These are phyloP conservation scores for Protomyces macrosporus DNA, from an alignment of 1,139 yeast species.

Conservation along the genomic window DNA sequence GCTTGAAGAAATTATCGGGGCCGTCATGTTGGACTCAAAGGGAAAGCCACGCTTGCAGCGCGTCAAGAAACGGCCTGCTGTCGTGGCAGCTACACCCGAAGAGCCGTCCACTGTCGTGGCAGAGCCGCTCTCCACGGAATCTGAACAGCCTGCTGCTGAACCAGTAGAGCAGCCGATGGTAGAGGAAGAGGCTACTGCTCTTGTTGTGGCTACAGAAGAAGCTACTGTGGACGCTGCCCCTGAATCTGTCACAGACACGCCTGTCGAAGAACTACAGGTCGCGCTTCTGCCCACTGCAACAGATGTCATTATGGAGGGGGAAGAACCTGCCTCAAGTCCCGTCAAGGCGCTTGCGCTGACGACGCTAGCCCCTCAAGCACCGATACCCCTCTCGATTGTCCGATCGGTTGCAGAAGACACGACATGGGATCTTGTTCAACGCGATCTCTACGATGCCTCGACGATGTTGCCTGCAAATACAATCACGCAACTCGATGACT, in stretches of 20 bases:
- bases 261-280: background rate
- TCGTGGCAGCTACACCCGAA: background rate
- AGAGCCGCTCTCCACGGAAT: background rate
- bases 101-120: background rate
- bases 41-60: background rate
- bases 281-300: background rate
- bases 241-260: background rate
- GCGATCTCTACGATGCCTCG: constrained; percentile 46
- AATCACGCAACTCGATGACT: background rate
- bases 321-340: background rate
- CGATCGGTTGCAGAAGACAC: too few relatives aligned
- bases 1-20: background rate
- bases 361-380: background rate
- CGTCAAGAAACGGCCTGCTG: background rate
- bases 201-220: background rate
- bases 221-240: background rate
- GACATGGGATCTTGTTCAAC: constrained; percentile 44
- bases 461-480: constrained; percentile 35
- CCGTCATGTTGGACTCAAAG: background rate
- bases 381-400: constrained; percentile 27
- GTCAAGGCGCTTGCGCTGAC: background rate
- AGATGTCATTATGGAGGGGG: background rate
- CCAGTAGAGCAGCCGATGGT: background rate
- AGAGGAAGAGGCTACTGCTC: background rate
- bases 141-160: background rate